Conservation (phyloP, 257 asterid species). For the Paulownia fortunei region DNA sequence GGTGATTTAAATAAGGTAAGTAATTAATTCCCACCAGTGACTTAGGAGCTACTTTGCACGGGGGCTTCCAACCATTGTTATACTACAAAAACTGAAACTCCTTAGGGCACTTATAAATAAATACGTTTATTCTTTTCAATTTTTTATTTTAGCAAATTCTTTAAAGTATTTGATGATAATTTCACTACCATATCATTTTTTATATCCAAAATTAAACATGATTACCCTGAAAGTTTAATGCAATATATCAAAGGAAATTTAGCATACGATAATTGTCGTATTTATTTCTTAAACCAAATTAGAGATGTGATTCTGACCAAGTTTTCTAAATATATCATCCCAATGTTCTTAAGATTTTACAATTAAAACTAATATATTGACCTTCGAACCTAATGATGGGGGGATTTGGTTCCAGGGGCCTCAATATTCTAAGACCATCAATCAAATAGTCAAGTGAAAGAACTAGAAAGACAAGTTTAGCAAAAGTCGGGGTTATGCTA, state of each 20-base stretch:
- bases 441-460: not conserved
- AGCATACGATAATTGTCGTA: not conserved
- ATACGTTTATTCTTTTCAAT: too few species aligned
- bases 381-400: not conserved
- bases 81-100: too few species aligned
- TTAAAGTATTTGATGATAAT: not conserved
- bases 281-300: not conserved
- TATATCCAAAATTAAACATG: too few species aligned
- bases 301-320: not conserved
- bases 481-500: too few species aligned
- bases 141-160: not conserved
- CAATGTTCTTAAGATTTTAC: not conserved
- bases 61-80: not conserved
- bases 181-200: not conserved
- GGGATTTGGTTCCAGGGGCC: not conserved
- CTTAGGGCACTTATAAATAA: not conserved
- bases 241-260: not conserved
- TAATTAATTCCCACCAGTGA: not conserved
- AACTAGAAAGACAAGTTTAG: not conserved
- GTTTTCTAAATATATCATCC: not conserved
- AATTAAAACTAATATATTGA: not conserved
- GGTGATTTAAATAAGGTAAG: not conserved
- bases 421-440: not conserved
- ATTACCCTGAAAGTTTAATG: not conserved
- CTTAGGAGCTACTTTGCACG: not conserved